These are phyloP conservation scores for Penicillium rolfsii DNA, from an alignment of 2,329 filamentous ascomycete species.

Conservation along the genomic window DNA sequence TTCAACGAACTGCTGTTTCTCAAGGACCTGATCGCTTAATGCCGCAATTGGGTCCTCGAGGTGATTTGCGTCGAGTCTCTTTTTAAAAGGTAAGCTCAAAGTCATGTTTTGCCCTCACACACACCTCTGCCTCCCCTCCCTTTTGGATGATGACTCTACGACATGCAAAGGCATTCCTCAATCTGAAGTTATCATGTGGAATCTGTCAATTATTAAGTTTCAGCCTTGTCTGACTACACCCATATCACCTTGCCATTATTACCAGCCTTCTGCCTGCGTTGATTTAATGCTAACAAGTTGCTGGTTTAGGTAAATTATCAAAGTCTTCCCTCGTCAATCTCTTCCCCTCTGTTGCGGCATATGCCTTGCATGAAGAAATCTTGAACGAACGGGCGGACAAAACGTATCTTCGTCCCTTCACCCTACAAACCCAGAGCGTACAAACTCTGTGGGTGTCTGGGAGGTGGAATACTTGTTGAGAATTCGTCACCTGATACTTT, in stretches of 20 bases:
- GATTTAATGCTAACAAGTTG: constrained; percentile 36
- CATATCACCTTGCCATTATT: constrained; percentile 21
- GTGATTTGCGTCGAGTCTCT: constrained; percentile 15
- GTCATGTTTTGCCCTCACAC: constrained; percentile 10
- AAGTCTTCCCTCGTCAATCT: constrained; percentile 13
- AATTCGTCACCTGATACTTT: constrained; percentile 65
- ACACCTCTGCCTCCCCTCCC: constrained; percentile 12
- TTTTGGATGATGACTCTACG: constrained; percentile 62
- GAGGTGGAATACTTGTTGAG: constrained; percentile 66
- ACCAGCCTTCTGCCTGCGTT: constrained; percentile 20
- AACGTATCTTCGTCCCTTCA: constrained; percentile 57
- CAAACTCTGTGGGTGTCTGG: constrained; percentile 64
- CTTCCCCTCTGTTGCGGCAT: constrained; percentile 23
- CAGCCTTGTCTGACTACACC: constrained; percentile 67
- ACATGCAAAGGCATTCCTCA: constrained; percentile 72
- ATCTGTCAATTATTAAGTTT: constrained; percentile 66
- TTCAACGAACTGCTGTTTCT: not conserved
- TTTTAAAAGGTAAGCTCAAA: constrained; percentile 50
- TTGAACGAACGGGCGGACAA: constrained; percentile 73
- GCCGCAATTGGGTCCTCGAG: constrained; percentile 9
- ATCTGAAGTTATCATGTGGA: constrained; percentile 67
- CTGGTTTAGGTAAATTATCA: constrained; percentile 39
- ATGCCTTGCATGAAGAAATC: constrained; percentile 59
- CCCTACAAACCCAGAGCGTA: constrained; percentile 62
- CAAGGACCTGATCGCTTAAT: constrained; percentile 9